Conservation (phyloP, 768 basidiomycete genomes). For the Tylopilus intermedius region DNA sequence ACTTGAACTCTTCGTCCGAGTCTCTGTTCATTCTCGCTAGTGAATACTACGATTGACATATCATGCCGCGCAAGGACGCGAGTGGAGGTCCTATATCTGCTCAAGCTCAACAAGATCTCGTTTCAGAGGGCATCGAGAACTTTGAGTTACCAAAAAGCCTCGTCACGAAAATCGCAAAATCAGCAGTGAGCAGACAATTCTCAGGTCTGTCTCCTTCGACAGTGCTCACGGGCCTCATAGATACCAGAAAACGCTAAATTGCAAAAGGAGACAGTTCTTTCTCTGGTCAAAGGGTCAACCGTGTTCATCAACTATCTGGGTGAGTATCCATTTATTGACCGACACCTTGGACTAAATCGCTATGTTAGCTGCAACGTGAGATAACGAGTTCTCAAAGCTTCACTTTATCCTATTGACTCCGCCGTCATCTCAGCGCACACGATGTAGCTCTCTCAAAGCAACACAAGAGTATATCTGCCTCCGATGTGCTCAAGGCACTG, state of each 20-base stretch:
- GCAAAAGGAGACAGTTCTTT: slow-evolving; percentile 84
- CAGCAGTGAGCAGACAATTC: slow-evolving; percentile 53
- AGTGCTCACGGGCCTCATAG: slow-evolving; percentile 36
- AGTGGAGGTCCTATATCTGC: slow-evolving; percentile 54
- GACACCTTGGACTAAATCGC: not conserved
- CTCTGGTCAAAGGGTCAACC: slow-evolving; percentile 83
- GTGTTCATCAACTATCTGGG: slow-evolving; percentile 95
- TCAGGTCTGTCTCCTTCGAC: not conserved
- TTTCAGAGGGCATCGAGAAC: slow-evolving; percentile 83
- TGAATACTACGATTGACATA: not conserved
- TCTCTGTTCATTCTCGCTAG: no score
- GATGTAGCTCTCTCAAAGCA: slow-evolving; percentile 81
- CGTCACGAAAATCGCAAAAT: slow-evolving; percentile 81
- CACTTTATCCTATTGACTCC: slow-evolving; percentile 5
- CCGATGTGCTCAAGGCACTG: slow-evolving; percentile 85
- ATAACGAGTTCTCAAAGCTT: not conserved
- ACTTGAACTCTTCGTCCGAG: no score
- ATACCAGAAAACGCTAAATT: slow-evolving; percentile 81
- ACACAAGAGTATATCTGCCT: slow-evolving; percentile 84
- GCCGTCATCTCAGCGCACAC: slow-evolving; percentile 56
- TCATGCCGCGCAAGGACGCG: slow-evolving; percentile 70
- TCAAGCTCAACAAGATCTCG: slow-evolving; percentile 72
- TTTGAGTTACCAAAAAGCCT: slow-evolving; percentile 82
- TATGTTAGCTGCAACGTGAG: slow-evolving; percentile 43
- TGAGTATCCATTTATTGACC: slow-evolving; percentile 29